Base-by-base conservation (phyloP, 2,329 filamentous ascomycete genomes). In the Colletotrichum tabaci region DNA sequence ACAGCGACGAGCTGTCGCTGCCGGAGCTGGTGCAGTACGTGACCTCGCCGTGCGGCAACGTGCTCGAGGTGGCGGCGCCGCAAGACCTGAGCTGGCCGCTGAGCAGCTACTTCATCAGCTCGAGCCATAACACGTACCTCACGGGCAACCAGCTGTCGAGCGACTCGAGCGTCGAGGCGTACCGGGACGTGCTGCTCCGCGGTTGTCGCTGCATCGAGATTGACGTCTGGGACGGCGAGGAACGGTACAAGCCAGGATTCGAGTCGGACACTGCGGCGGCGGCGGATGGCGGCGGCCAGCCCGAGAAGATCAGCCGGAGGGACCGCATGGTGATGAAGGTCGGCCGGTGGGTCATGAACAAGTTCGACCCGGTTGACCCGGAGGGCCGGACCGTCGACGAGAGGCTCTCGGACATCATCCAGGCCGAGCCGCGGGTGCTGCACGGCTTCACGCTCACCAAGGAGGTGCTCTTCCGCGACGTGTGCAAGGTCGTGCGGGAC, bases 41-140 rank as follows among this genome's bases (percentile, higher is more conserved):
- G 85, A 85, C 84, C 2, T 90, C 88, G 30, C 72, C 83, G 2
- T 13, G 81, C 84, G 67, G 82, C 84, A 52, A 81, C 82, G 80
- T 80, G 21, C 76, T 77, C 35, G 74, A 81, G 2, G 98, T 80
- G 95, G 95, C 52, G 4, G 30, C 16, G 10, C 50, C 90, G 92
- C 78, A 84, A 65, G 87, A 90, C 66, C 87, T 96, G 66, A 89
- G 94, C 61, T 92, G 91, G 77, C 95, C 95, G 0, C 84, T 98
- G 74, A 93, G 94, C 70, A 95, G 94, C 82, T 98, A 98, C 82
- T 98, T 94, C 82, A 94, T 98, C 79, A 97, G 92, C 74, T 97
- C 94, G 76, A 98, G 95, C 67, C 95, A 98, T 86, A 98, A 98
- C 82, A 98, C 95, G 0, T 98, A 98, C 76, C 89, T 98, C 26